Conservation (phyloP, 1,139 yeast genomes). For the Williopsis jadinii region DNA sequence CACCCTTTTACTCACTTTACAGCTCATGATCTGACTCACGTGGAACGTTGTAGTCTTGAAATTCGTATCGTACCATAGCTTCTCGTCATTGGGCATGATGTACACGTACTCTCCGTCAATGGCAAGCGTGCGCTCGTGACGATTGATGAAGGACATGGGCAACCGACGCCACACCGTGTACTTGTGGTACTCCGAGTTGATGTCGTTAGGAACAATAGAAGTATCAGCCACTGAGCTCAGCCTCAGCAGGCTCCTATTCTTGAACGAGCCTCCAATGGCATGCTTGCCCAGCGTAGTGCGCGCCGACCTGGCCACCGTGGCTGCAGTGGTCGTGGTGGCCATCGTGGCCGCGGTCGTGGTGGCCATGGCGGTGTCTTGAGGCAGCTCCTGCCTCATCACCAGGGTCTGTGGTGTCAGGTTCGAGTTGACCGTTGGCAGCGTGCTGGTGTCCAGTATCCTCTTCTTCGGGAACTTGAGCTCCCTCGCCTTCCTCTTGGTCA, state of each 20-base stretch:
- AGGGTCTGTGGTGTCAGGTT: conserved; percentile 21
- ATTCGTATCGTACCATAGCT: conserved; percentile 57
- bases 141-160: conserved; percentile 71
- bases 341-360: neutral
- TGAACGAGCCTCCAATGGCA: conserved; percentile 15
- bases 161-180: conserved; percentile 88
- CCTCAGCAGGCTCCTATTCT: conserved; percentile 9
- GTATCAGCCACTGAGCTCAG: conserved; percentile 3
- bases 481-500: conserved; percentile 17
- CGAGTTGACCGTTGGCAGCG: conserved; percentile 21
- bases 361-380: neutral
- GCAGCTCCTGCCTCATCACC: conserved; percentile 5
- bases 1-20: conserved; percentile 72
- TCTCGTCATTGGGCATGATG: conserved; percentile 70
- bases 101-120: conserved; percentile 93
- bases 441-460: conserved; percentile 7
- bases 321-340: no score
- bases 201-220: conserved; percentile 6
- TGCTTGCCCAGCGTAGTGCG: conserved; percentile 2
- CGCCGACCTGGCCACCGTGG: conserved; percentile 3
- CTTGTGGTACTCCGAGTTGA: conserved; percentile 33
- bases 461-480: conserved; percentile 14
- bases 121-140: conserved; percentile 78
- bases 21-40: conserved; percentile 65
- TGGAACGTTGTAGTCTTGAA: conserved; percentile 87